Evolutionary conservation across 306 rosid genomes (phyloP).

Genomic region (Rosa multiflora): DNA sequence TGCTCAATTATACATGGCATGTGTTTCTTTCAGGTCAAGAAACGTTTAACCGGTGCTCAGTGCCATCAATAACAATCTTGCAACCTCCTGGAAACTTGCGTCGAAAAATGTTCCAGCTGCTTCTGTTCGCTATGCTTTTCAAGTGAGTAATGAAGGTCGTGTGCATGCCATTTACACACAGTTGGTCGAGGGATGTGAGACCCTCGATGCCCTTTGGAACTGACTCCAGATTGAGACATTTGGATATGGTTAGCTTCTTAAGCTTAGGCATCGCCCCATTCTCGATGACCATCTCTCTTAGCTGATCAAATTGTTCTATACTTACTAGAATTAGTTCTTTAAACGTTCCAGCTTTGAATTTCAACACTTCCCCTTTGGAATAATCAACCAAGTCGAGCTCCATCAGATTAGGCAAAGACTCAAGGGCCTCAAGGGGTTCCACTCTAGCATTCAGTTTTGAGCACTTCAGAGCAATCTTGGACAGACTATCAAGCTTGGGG

Average conservation of each 20-base stretch:
- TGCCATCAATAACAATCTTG: no score
- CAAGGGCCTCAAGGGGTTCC: background rate
- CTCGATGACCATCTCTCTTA: background rate
- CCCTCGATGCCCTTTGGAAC: conserved; percentile 7
- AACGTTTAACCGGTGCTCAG: no score
- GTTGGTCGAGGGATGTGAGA: background rate
- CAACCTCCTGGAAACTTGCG: no score
- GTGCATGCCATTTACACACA: conserved; percentile 1
- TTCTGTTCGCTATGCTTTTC: background rate
- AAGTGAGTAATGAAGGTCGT: background rate
- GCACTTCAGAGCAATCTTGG: conserved; percentile 8
- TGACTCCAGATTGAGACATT: background rate
- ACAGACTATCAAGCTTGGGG: background rate
- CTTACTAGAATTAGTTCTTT: background rate
- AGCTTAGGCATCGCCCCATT: conserved; percentile 11
- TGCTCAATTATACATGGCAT: no score
- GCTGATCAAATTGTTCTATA: conserved; percentile 14
- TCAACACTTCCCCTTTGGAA: background rate
- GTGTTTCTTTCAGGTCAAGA: no score
- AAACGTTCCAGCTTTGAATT: background rate
- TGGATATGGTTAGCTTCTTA: conserved; percentile 14
- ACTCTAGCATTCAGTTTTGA: background rate
- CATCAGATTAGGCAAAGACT: background rate
- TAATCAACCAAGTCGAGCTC: conserved; percentile 8
- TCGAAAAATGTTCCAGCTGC: no score